Percentiles rank a stretch among this genome's conserved stretches.
phyloP scores from a whole-genome alignment of 2,329 filamentous ascomycete species.

The Trichoderma harzianum region DNA sequence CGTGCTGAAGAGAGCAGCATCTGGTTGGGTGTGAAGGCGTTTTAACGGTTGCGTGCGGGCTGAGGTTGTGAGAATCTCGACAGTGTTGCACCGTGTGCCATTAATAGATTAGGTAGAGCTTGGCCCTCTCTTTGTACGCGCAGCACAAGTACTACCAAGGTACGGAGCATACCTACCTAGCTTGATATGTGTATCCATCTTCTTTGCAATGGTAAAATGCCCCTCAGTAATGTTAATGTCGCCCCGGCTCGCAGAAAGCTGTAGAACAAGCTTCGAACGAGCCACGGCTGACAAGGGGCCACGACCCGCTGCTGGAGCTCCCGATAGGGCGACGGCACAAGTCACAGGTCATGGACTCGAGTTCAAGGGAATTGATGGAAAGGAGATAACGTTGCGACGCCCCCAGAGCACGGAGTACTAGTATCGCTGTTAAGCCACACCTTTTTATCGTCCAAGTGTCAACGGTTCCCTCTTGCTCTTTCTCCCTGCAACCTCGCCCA shows the following conservation, averaged over 20 bases:
- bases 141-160: background rate
- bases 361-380: constrained; percentile 1
- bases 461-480: background rate
- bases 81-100: constrained; percentile 10
- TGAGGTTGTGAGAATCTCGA: constrained; percentile 10
- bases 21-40: constrained; percentile 2
- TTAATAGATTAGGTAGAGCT: background rate
- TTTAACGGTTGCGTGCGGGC: background rate
- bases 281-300: constrained; percentile 14
- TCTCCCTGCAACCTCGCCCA: background rate
- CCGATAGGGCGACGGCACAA: constrained; percentile 4
- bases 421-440: constrained; percentile 5
- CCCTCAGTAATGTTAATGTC: background rate
- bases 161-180: background rate
- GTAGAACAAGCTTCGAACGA: constrained; percentile 14
- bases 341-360: background rate
- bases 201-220: background rate
- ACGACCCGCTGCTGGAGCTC: constrained; percentile 18
- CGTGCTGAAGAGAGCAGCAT: background rate
- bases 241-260: background rate
- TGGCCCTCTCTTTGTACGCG: background rate
- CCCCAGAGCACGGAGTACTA: background rate
- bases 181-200: background rate
- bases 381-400: constrained; percentile 10
- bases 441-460: background rate